Conservation (phyloP, 169 alveolate genomes). For the Cryptosporidium viatorum region DNA sequence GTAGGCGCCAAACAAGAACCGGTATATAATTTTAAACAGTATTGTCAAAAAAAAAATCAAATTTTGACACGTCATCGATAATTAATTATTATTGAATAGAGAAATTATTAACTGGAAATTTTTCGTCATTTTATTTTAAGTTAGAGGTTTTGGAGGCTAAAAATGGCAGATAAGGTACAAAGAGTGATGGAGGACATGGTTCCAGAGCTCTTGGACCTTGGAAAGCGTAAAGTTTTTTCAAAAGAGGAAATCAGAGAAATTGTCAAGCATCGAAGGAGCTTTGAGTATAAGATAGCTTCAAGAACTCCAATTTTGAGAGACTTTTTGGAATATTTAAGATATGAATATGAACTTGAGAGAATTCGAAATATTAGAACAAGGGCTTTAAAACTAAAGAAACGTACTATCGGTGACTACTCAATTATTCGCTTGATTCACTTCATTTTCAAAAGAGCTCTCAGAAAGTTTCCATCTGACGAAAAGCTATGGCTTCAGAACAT, state of each 20-base stretch:
- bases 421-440: constrained; percentile 62
- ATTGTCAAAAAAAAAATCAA: not conserved
- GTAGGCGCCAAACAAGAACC: not conserved
- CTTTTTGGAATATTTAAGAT: constrained; percentile 43
- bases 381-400: constrained; percentile 27
- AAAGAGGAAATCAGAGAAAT: constrained; percentile 71
- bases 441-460: constrained; percentile 56
- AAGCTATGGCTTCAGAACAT: constrained; percentile 64
- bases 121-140: not conserved
- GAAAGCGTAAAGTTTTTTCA: constrained; percentile 75
- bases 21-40: not conserved
- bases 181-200: constrained; percentile 79
- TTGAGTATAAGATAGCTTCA: constrained; percentile 75
- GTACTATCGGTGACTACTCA: constrained; percentile 71
- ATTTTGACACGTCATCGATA: not conserved
- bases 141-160: not conserved
- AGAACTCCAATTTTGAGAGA: constrained; percentile 61
- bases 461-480: constrained; percentile 65
- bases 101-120: not conserved
- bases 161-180: constrained; percentile 80
- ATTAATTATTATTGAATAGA: not conserved
- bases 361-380: constrained; percentile 50
- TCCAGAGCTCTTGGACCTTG: constrained; percentile 76
- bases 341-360: constrained; percentile 71
- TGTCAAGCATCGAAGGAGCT: constrained; percentile 50